Evolutionary conservation across 495 filamentous ascomycete genomes (phyloP).

Genomic region (Staphylotrichum longicolle): DNA sequence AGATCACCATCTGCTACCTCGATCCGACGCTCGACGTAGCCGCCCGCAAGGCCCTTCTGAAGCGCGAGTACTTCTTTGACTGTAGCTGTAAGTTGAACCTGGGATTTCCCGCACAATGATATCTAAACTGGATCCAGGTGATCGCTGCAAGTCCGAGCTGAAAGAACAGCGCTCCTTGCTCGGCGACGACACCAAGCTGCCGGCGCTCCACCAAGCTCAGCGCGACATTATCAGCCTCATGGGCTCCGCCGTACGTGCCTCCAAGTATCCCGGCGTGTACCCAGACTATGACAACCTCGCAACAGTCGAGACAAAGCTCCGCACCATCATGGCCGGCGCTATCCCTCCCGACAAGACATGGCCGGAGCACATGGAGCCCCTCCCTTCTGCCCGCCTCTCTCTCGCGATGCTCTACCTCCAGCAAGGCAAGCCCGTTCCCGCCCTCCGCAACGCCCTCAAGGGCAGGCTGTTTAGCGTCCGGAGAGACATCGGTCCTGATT

Average conservation of each 20-base stretch:
- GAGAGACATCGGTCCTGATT: slow-evolving; percentile 15
- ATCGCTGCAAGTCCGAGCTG: slow-evolving; percentile 25
- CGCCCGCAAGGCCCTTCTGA: slow-evolving; percentile 46
- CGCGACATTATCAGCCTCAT: slow-evolving; percentile 18
- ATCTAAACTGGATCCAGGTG: slow-evolving; percentile 12
- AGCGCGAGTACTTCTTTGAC: slow-evolving; percentile 61
- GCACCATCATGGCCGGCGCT: slow-evolving; percentile 9
- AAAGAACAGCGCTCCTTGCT: not conserved
- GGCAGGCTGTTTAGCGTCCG: slow-evolving; percentile 21
- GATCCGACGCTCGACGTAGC: slow-evolving; percentile 54
- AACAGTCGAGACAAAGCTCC: slow-evolving; percentile 19
- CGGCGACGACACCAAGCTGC: not conserved
- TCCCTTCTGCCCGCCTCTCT: slow-evolving; percentile 21
- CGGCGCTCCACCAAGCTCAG: slow-evolving; percentile 15
- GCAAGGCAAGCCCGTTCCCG: slow-evolving; percentile 16
- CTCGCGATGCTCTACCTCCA: slow-evolving; percentile 23
- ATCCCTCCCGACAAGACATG: slow-evolving; percentile 15
- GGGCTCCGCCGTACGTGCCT: slow-evolving; percentile 10
- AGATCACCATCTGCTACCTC: slow-evolving; percentile 68
- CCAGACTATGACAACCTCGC: slow-evolving; percentile 21
- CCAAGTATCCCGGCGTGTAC: slow-evolving; percentile 21
- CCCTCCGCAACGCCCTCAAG: slow-evolving; percentile 24
- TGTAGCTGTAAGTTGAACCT: slow-evolving; percentile 54
- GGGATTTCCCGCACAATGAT: too few species aligned
- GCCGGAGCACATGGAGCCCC: slow-evolving; percentile 27